Percentiles rank a stretch among this genome's conserved stretches.
These are phyloP conservation scores for Fusarium concolor DNA, from an alignment of 2,329 filamentous ascomycete species.

Conservation along the genomic window DNA sequence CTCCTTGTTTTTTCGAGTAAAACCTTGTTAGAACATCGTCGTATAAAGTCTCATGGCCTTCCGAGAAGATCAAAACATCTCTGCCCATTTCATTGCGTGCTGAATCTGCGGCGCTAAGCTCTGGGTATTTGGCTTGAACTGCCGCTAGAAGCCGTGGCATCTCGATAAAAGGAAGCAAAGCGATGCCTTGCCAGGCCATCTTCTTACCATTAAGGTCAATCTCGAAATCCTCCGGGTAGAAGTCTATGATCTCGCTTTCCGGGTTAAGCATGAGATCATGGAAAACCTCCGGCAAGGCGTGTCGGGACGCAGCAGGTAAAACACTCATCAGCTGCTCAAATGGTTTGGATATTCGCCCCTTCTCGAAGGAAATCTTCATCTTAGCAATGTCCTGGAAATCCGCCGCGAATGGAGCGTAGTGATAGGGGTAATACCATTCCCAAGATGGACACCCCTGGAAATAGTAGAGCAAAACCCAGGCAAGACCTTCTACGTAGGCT, in stretches of 20 bases:
- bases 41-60: constrained; percentile 82
- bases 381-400: constrained; percentile 89
- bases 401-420: constrained; percentile 96
- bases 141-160: constrained; percentile 85
- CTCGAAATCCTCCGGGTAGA: constrained; percentile 94
- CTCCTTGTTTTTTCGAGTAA: constrained; percentile 87
- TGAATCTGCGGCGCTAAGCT: constrained; percentile 80
- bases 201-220: constrained; percentile 98
- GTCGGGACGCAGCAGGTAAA: constrained; percentile 89
- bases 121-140: constrained; percentile 84
- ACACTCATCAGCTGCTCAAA: constrained; percentile 99
- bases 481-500: constrained; percentile 93
- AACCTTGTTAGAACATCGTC: constrained; percentile 86
- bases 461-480: constrained; percentile 96
- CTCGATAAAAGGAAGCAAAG: constrained; percentile 94
- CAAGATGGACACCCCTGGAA: constrained; percentile 98
- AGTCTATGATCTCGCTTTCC: constrained; percentile 94
- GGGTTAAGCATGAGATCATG: constrained; percentile 89
- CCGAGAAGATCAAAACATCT: constrained; percentile 86
- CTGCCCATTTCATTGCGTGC: constrained; percentile 82
- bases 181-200: constrained; percentile 97
- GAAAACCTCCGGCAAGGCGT: constrained; percentile 89
- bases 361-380: constrained; percentile 83
- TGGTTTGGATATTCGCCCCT: constrained; percentile 86
- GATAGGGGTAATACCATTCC: constrained; percentile 99